A percentile compares a stretch with the other conserved stretches of the same genome.
Evolutionary conservation across 2,329 filamentous ascomycete genomes (phyloP).

Genomic region (Furcasterigmium sp.): DNA sequence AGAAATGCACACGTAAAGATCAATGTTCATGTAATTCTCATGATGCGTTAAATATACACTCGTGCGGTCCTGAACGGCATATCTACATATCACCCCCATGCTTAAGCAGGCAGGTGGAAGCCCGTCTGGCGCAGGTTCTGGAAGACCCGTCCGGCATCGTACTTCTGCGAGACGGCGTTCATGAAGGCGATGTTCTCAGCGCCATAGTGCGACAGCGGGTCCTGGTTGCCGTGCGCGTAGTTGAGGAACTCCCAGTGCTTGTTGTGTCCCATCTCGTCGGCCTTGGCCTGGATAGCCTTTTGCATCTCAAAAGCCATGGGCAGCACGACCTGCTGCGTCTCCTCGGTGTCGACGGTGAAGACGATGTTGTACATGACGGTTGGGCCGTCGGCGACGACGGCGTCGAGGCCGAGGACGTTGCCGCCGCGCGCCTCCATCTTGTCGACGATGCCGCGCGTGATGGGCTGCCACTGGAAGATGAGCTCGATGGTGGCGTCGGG

Average conservation of each 20-base stretch:
- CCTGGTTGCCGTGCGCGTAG: conserved; percentile 33
- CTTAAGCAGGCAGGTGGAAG: conserved; percentile 18
- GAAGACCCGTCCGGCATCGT: conserved; percentile 26
- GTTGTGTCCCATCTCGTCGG: conserved; percentile 20
- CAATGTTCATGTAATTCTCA: too few relatives aligned
- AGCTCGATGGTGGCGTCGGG: conserved; percentile 7
- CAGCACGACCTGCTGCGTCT: conserved; percentile 25
- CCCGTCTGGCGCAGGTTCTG: conserved; percentile 24
- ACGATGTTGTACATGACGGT: conserved; percentile 29
- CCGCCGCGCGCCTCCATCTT: conserved; percentile 18
- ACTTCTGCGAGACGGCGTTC: conserved; percentile 19
- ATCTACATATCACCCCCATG: too few relatives aligned
- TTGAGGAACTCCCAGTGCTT: conserved; percentile 36
- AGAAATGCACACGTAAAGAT: too few relatives aligned
- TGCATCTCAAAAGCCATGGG: conserved; percentile 51
- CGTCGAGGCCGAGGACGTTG: conserved; percentile 26
- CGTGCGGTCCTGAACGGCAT: too few relatives aligned
- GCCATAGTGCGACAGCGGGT: conserved; percentile 31
- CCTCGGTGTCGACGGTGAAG: conserved; percentile 30
- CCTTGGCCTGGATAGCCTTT: conserved; percentile 42
- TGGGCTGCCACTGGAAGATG: conserved; percentile 18
- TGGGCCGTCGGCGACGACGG: conserved; percentile 27
- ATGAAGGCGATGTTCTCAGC: conserved; percentile 24
- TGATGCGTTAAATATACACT: too few relatives aligned
- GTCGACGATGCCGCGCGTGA: conserved; percentile 21